phyloP scores from a whole-genome alignment of 2,329 filamentous ascomycete species.

The Furcasterigmium furcatum region DNA sequence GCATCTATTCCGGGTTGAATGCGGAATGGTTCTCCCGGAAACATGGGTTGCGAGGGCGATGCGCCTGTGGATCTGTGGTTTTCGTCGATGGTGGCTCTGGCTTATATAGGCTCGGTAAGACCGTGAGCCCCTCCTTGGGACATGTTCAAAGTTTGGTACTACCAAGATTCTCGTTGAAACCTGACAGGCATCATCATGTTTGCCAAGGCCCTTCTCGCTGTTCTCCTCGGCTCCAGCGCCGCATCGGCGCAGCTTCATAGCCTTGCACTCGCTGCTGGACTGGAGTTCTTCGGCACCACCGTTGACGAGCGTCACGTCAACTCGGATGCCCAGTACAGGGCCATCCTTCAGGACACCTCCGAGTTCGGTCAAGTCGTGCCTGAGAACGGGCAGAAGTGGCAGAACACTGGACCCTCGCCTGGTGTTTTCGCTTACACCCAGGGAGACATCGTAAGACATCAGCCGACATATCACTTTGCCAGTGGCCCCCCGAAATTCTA shows the following conservation, averaged over 20 bases:
- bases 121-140: too few relatives aligned
- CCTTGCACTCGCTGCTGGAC: conserved; percentile 4
- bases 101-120: background rate
- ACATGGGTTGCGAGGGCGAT: background rate
- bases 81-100: background rate
- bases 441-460: conserved; percentile 9
- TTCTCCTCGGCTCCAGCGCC: conserved; percentile 9
- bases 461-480: background rate
- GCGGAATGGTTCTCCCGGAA: background rate
- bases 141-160: background rate
- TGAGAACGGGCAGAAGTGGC: conserved; percentile 59
- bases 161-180: background rate
- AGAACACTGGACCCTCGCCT: conserved; percentile 54
- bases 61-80: background rate
- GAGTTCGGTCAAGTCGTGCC: conserved; percentile 59
- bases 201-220: conserved; percentile 9
- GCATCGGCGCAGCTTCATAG: conserved; percentile 8
- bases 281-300: conserved; percentile 11
- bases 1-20: background rate
- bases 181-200: conserved; percentile 6
- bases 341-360: conserved; percentile 3
- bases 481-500: background rate
- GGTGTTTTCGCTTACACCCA: conserved; percentile 18
- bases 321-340: conserved; percentile 3
- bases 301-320: conserved; percentile 7